These are phyloP conservation scores for Hanseniaspora lindneri DNA, from an alignment of 805 yeast genomes.

Conservation along the genomic window DNA sequence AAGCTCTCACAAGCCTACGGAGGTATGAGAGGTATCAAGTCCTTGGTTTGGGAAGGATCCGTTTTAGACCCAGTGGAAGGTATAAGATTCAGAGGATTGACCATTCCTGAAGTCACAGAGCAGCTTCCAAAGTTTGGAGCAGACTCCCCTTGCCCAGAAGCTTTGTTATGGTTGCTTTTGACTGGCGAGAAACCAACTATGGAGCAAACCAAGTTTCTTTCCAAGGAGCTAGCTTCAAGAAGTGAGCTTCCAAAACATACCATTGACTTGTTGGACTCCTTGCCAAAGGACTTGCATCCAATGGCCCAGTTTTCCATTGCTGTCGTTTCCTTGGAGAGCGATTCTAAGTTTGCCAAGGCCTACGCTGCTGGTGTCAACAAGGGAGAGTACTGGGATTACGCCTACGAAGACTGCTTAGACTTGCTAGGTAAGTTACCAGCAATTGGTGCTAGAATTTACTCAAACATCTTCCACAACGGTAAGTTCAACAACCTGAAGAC, in stretches of 20 bases:
- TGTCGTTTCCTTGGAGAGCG: slow-evolving; percentile 66
- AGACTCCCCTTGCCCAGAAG: slow-evolving; percentile 69
- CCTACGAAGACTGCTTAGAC: slow-evolving; percentile 70
- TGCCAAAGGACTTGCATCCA: slow-evolving; percentile 70
- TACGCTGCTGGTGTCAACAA: slow-evolving; percentile 74
- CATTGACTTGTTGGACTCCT: slow-evolving; percentile 54
- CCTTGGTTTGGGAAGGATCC: slow-evolving; percentile 81
- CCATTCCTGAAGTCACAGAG: slow-evolving; percentile 66
- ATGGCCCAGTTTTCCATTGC: slow-evolving; percentile 86
- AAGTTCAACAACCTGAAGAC: slow-evolving; percentile 35
- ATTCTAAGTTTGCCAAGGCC: slow-evolving; percentile 74
- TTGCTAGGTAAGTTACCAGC: slow-evolving; percentile 70
- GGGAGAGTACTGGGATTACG: slow-evolving; percentile 73
- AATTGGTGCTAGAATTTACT: slow-evolving; percentile 73
- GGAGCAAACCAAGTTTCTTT: slow-evolving; percentile 55
- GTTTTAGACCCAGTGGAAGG: slow-evolving; percentile 78
- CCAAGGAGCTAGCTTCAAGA: slow-evolving; percentile 70
- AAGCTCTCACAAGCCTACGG: slow-evolving; percentile 73
- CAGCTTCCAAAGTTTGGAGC: slow-evolving; percentile 66
- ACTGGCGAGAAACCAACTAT: slow-evolving; percentile 76
- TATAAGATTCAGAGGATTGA: slow-evolving; percentile 72
- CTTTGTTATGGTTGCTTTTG: slow-evolving; percentile 66
- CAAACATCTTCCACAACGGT: slow-evolving; percentile 76
- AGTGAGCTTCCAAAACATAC: slow-evolving; percentile 70
- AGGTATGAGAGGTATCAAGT: slow-evolving; percentile 83